Base-by-base conservation (phyloP, 331 rosid species). In the Erythrophleum ivorense region DNA sequence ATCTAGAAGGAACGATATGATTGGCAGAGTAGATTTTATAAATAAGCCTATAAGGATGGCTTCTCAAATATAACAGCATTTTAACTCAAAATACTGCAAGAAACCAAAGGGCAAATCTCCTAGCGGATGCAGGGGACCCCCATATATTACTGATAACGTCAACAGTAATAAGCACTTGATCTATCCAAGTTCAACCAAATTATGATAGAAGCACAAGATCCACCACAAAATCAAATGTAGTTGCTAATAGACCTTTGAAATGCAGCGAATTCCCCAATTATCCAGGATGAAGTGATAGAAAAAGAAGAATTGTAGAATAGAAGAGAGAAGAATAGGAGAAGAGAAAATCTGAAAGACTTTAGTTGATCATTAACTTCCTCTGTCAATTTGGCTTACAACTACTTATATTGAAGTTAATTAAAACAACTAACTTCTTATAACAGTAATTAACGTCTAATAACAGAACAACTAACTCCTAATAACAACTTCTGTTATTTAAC, bases 171-270 rank as follows among this genome's bases (percentile, higher is more conserved):
- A 67, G 41, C 54, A 16, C 79, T 50, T 57, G 40, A 54, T 43
- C 76, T 46, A 62, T 69, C 49, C 60, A 74, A 58, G 81, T 79
- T 75, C 76, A 76, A 80, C 77, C 78, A 84, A 55, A 69, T 59
- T 36, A 80, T 52, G 54, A 43, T n/a, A 76, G 72, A 80, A 11
- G 80, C 77, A 81, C 79, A 64, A 13, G 77, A 81, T 38, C 85
- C 80, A 43, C 82, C 60, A 81, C 52, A 29, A 72, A 55, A 77
- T 81, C 62, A 77, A 77, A 45, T 14, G 52, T 40, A 77, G 29
- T 71, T 45, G 57, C 70, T 8, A 71, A 76, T 64, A 85, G 76
- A 70, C 76, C 76, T 55, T 40, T 8, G 36, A 54, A 73, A 81
- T 9, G 74, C 78, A 80, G 54, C 87, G 79, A 33, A 49, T 75